Conservation (phyloP, 257 asterid genomes). For the Linaria vulgaris region DNA sequence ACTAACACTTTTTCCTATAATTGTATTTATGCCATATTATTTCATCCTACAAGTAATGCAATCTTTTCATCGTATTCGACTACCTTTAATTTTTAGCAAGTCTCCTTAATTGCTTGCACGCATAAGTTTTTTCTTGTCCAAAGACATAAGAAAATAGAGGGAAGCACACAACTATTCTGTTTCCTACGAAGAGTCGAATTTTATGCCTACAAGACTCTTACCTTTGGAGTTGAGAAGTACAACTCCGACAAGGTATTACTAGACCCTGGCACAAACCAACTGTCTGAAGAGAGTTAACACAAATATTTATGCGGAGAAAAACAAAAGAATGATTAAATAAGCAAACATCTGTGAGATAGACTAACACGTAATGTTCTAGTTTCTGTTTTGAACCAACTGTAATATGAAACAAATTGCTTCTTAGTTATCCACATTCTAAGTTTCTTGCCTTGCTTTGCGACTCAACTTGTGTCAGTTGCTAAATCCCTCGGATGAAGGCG, state of each 20-base stretch:
- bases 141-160: conserved; percentile 33
- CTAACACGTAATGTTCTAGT: conserved; percentile 18
- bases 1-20: too few relatives aligned
- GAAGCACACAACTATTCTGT: conserved; percentile 46
- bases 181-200: conserved; percentile 51
- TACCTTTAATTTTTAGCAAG: not conserved
- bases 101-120: conserved; percentile 19
- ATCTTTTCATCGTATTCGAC: too few relatives aligned
- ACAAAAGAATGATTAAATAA: not conserved
- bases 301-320: not conserved
- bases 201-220: conserved; percentile 34
- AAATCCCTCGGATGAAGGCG: conserved; percentile 8
- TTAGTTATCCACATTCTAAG: conserved; percentile 17
- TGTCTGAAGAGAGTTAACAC: conserved; percentile 8
- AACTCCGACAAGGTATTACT: conserved; percentile 18
- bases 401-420: conserved; percentile 10
- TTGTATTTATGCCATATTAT: too few relatives aligned
- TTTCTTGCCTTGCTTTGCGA: conserved; percentile 36
- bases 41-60: too few relatives aligned
- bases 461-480: conserved; percentile 19
- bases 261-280: conserved; percentile 21
- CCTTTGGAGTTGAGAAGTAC: conserved; percentile 12
- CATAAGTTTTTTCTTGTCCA: conserved; percentile 18
- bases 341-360: conserved; percentile 17
- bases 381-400: conserved; percentile 18